These are phyloP conservation scores for Paralagenidium karlingii DNA, from an alignment of 352 stramenopile genomes.

Conservation along the genomic window DNA sequence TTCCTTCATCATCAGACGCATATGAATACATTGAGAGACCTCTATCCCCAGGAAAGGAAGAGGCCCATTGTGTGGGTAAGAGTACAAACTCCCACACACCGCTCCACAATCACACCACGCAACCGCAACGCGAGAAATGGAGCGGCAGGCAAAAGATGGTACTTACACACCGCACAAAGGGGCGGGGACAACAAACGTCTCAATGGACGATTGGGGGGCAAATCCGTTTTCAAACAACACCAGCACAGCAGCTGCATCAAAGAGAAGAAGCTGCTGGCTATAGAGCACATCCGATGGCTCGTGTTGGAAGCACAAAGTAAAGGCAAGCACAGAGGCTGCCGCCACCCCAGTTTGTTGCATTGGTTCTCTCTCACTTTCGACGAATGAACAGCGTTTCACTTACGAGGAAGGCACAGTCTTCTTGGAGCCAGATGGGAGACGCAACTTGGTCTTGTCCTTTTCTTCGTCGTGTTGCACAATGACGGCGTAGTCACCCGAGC, in stretches of 20 bases:
- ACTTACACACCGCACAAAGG: conserved; percentile 17
- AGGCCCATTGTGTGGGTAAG: conserved; percentile 1
- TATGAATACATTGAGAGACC: not conserved
- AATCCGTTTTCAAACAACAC: conserved; percentile 26
- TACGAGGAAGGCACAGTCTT: conserved; percentile 92
- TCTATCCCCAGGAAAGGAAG: not conserved
- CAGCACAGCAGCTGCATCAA: too few species aligned
- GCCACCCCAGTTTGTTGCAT: too few species aligned
- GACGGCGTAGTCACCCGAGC: conserved; percentile 97
- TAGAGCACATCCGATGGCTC: too few species aligned
- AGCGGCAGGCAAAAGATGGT: conserved; percentile 12
- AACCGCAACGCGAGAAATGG: not conserved
- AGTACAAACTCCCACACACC: not conserved
- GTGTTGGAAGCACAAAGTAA: too few species aligned
- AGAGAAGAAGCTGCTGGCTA: too few species aligned
- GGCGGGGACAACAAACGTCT: conserved; percentile 70
- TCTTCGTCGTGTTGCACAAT: conserved; percentile 98
- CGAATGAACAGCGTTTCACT: too few species aligned
- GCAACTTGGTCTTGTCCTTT: conserved; percentile 93
- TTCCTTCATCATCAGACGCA: too few species aligned
- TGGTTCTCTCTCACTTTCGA: too few species aligned
- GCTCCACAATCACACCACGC: too few species aligned
- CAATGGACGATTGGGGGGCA: conserved; percentile 61
- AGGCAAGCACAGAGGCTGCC: too few species aligned
- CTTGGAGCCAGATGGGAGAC: conserved; percentile 94